Evolutionary conservation across 495 filamentous ascomycete species (phyloP).

Genomic region (Rostrohypoxylon terebratum): DNA sequence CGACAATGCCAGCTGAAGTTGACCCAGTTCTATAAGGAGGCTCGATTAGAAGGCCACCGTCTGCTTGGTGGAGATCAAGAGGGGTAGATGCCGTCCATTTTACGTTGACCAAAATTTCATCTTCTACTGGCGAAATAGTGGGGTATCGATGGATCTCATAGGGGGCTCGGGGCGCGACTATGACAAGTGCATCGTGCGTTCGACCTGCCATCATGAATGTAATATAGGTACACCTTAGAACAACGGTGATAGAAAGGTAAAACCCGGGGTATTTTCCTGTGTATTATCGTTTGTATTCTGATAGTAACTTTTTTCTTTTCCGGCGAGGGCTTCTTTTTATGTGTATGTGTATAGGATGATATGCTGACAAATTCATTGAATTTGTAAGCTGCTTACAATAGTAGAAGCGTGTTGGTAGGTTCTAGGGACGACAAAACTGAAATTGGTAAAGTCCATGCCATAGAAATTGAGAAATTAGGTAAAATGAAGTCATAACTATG

Average conservation of each 20-base stretch:
- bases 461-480: not conserved
- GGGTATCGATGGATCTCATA: conserved; percentile 52
- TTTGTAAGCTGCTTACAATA: not conserved
- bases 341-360: not conserved
- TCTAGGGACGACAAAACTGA: not conserved
- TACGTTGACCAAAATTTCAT: conserved; percentile 56
- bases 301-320: not conserved
- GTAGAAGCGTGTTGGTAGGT: too few relatives aligned
- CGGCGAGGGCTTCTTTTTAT: not conserved
- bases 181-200: conserved; percentile 58
- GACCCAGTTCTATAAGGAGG: conserved; percentile 52
- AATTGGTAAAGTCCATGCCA: not conserved
- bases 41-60: conserved; percentile 62
- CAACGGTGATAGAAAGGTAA: not conserved
- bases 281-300: not conserved
- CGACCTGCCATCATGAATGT: conserved; percentile 24
- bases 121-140: conserved; percentile 52
- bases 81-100: conserved; percentile 66
- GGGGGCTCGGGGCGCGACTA: conserved; percentile 49
- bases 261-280: not conserved
- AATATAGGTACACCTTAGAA: not conserved
- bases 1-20: conserved; percentile 58
- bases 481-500: not conserved
- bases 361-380: conserved; percentile 8
- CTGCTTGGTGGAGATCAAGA: conserved; percentile 66